Evolutionary conservation across 1,139 yeast species (phyloP).

Genomic region (Saccharomyces hybrid): DNA sequence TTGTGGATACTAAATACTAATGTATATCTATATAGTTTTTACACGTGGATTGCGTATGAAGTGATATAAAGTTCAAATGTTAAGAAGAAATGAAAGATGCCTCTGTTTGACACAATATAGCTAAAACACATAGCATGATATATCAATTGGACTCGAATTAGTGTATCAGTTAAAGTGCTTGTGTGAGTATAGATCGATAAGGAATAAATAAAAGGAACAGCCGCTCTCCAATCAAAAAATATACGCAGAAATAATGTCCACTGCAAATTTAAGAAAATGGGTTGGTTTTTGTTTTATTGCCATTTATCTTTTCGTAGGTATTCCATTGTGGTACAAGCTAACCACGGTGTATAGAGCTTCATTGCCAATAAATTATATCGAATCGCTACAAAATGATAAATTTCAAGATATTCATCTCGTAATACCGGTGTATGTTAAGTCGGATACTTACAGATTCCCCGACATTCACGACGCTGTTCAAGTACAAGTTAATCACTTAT

Average conservation of each 20-base stretch:
- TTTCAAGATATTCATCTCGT: constrained; percentile 26
- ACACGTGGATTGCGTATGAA: too few species aligned
- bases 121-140: neutral
- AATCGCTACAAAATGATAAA: constrained; percentile 33
- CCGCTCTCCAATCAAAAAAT: neutral
- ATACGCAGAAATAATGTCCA: constrained; percentile 4
- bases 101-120: neutral
- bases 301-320: constrained; percentile 48
- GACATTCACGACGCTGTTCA: constrained; percentile 43
- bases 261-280: constrained; percentile 15
- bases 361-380: constrained; percentile 52
- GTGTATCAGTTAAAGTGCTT: neutral
- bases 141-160: neutral
- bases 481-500: constrained; percentile 27
- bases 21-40: too few species aligned
- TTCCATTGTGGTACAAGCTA: constrained; percentile 65
- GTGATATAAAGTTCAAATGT: neutral
- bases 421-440: constrained; percentile 45
- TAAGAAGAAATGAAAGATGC: neutral
- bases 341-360: constrained; percentile 72
- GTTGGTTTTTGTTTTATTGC: constrained; percentile 27
- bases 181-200: neutral
- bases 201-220: neutral
- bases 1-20: too few species aligned
- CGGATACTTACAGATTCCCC: constrained; percentile 33